Percentiles rank a stretch among this genome's conserved stretches.
Conservation (phyloP, 163 green algal genomes). For the Scenedesmus sp. region DNA sequence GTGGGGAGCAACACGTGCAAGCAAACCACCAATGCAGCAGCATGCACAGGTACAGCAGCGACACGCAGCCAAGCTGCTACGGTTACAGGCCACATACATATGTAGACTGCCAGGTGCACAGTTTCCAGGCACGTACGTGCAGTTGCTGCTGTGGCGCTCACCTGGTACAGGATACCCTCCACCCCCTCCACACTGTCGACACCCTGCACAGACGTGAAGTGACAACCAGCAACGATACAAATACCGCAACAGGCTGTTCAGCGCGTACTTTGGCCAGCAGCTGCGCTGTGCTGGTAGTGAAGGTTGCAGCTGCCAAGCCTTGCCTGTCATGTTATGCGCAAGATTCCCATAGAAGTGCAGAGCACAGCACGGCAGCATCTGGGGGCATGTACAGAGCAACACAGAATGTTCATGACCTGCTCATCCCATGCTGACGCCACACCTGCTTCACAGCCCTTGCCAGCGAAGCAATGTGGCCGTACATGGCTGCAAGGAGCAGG, state of each 20-base stretch:
- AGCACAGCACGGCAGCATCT: background rate
- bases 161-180: conserved; percentile 83
- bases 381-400: background rate
- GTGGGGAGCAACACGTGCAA: background rate
- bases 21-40: background rate
- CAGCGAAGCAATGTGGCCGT: conserved; percentile 81
- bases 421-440: background rate
- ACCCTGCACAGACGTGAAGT: conserved; percentile 47
- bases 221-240: no score
- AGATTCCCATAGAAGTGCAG: no score
- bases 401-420: background rate
- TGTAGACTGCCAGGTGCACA: no score
- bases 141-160: conserved; percentile 39
- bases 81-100: no score
- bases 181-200: conserved; percentile 82
- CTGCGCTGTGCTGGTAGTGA: no score
- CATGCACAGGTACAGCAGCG: background rate
- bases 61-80: background rate
- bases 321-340: background rate
- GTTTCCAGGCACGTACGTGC: background rate
- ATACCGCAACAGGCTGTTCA: no score
- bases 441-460: conserved; percentile 76
- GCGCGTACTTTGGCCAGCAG: no score
- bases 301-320: no score
- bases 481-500: conserved; percentile 63